Conservation (phyloP, 139 green algal species). For the Chlorella sp. region DNA sequence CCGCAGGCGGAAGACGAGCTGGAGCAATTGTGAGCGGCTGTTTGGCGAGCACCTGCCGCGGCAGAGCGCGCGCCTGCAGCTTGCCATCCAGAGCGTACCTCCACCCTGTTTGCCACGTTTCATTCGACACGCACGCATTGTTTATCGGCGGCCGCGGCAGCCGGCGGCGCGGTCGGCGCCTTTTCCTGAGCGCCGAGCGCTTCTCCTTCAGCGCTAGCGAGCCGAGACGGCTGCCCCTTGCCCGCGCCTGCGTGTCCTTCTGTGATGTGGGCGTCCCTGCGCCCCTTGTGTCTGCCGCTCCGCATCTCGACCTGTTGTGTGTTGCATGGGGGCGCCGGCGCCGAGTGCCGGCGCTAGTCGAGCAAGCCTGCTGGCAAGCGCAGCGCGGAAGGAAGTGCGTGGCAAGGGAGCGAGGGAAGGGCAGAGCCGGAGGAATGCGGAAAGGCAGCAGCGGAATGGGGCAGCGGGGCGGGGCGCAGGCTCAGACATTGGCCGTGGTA, state of each 20-base stretch:
- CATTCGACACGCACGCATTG: no score
- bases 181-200: no score
- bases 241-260: not conserved
- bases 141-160: no score
- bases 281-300: not conserved
- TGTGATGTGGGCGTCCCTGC: not conserved
- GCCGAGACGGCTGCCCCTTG: not conserved
- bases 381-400: no score
- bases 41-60: not conserved
- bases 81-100: no score
- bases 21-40: not conserved
- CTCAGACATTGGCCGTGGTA: not conserved
- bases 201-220: no score
- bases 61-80: not conserved
- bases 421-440: not conserved
- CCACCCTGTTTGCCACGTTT: no score
- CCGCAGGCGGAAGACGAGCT: conserved; percentile 10
- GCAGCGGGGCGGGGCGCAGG: no score
- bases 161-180: no score
- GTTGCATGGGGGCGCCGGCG: not conserved
- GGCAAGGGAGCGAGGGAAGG: not conserved
- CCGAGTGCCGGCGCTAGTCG: not conserved
- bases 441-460: no score
- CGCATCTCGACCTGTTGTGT: not conserved
- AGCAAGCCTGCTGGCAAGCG: not conserved